Conservation (phyloP, 805 yeast species). For the Starmera pachycereana region DNA sequence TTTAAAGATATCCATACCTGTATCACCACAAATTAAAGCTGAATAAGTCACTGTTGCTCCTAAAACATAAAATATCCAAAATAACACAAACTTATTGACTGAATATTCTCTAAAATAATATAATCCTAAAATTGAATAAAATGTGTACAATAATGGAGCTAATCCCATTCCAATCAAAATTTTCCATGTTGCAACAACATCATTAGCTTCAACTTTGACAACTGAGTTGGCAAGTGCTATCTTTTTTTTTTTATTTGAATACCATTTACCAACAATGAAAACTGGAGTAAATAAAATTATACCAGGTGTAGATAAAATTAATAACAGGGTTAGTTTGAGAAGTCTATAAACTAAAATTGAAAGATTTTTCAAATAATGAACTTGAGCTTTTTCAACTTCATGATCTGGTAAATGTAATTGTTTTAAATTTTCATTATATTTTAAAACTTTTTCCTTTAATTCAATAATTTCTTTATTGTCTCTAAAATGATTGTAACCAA, state of each 20-base stretch:
- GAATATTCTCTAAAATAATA: constrained; percentile 23
- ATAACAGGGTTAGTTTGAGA: constrained; percentile 42
- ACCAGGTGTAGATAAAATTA: constrained; percentile 79
- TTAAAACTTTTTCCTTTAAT: constrained; percentile 51
- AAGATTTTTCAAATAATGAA: constrained; percentile 38
- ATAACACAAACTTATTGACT: constrained; percentile 20
- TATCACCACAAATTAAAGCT: constrained; percentile 88
- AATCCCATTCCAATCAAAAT: constrained; percentile 79
- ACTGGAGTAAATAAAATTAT: constrained; percentile 79
- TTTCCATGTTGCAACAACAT: constrained; percentile 97
- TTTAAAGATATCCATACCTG: constrained; percentile 81
- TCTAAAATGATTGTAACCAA: constrained; percentile 68
- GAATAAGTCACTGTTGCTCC: constrained; percentile 74
- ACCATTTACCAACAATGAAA: constrained; percentile 63
- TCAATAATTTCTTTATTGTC: constrained; percentile 58
- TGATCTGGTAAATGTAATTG: constrained; percentile 50
- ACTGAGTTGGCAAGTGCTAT: constrained; percentile 78
- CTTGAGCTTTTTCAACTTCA: constrained; percentile 40
- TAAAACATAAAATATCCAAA: constrained; percentile 42
- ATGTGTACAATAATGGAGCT: constrained; percentile 77
- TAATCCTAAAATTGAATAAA: constrained; percentile 60
- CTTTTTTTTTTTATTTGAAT: constrained; percentile 62
- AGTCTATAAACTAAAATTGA: constrained; percentile 48
- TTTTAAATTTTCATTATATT: constrained; percentile 57
- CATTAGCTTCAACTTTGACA: constrained; percentile 86